Evolutionary conservation across 2,329 filamentous ascomycete species (phyloP), one percentile per base, ranked within the genome.

Genomic region (Aureobasidium vineae): DNA sequence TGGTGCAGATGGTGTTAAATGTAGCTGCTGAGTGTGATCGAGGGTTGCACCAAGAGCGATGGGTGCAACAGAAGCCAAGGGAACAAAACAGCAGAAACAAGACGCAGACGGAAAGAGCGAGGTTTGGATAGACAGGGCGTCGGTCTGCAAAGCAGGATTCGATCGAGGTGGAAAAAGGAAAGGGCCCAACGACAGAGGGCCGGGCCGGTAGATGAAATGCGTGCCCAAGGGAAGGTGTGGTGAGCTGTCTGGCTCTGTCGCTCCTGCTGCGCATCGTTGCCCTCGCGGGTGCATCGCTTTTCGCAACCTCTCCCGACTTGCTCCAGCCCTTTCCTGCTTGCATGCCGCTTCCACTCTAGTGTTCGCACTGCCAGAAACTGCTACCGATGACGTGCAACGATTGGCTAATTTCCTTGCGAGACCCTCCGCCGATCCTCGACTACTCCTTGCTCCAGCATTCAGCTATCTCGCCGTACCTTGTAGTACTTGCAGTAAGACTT

Each of bases 361-460:
- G 56, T 60, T 60, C 43, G 28, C 28, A 43, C 40, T 50, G 56
- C 41, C 8, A 49, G 59, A 50, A 63, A 52, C 31, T 63, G 28
- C 21, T 64, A 36, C 61, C 61, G 49, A 54, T 64, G 61, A 64
- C 60, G 60, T 45, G 10, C 49, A 33, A 64, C 13, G 36, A 54
- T 64, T 64, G 61, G 61, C 57, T 45, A 61, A 63, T 63, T 36
- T 52, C 33, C 31, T 28, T 33, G 26, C 45, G 5, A 38, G 38
- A 45, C 26, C 56, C 28, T 43, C 33, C 16, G 53, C 53, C 53
- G 53, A 56, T 56, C 57, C 28, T 61, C 38, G 28, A 63, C 33
- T 56, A 52, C 60, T 41, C 47, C 47, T 45, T 61, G 57, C 57
- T 49, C 41, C 28, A 47, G 31, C 57, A 61, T 49, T 15, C 43